phyloP scores from a whole-genome alignment of 805 yeast species.

The Myxozyma nipponensis region DNA sequence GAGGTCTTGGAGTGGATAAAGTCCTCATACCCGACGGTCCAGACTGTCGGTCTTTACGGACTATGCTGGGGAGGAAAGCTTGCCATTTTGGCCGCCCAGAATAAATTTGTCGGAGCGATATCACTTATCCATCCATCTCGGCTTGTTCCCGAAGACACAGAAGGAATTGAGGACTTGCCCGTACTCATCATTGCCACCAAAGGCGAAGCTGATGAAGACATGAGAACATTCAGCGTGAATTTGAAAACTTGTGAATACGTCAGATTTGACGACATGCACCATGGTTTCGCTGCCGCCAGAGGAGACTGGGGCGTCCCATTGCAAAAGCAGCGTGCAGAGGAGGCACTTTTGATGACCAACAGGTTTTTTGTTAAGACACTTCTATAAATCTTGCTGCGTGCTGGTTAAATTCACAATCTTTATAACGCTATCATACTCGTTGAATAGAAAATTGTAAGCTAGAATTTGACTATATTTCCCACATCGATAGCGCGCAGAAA shows the following conservation, averaged over 20 bases:
- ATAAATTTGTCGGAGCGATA: conserved; percentile 11
- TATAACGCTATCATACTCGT: no score
- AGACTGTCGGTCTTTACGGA: conserved; percentile 22
- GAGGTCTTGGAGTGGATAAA: conserved; percentile 4
- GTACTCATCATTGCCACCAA: conserved; percentile 17
- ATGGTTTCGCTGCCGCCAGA: conserved; percentile 28
- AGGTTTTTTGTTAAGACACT: conserved; percentile 17
- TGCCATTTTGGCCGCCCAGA: conserved; percentile 10
- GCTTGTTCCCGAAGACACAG: conserved; percentile 18
- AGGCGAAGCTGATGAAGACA: conserved; percentile 15
- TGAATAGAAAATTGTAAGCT: no score
- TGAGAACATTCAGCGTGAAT: conserved; percentile 6
- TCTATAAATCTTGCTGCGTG: conserved; percentile 42
- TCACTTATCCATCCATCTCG: conserved; percentile 25
- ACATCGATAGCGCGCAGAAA: no score
- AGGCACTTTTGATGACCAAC: conserved; percentile 15
- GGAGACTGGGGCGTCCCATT: conserved; percentile 21
- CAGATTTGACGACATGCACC: conserved; percentile 25
- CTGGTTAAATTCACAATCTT: no score
- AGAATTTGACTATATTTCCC: no score
- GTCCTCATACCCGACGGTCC: conserved; percentile 10
- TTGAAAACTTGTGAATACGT: conserved; percentile 15
- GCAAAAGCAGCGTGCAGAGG: conserved; percentile 24
- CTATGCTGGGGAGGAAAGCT: conserved; percentile 30
- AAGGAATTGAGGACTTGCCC: conserved; percentile 23